Percentiles rank a stretch among this genome's conserved stretches.
These are phyloP conservation scores for Acanthamoeba rhysodes DNA, from an alignment of 208 protist genomes.

Conservation along the genomic window DNA sequence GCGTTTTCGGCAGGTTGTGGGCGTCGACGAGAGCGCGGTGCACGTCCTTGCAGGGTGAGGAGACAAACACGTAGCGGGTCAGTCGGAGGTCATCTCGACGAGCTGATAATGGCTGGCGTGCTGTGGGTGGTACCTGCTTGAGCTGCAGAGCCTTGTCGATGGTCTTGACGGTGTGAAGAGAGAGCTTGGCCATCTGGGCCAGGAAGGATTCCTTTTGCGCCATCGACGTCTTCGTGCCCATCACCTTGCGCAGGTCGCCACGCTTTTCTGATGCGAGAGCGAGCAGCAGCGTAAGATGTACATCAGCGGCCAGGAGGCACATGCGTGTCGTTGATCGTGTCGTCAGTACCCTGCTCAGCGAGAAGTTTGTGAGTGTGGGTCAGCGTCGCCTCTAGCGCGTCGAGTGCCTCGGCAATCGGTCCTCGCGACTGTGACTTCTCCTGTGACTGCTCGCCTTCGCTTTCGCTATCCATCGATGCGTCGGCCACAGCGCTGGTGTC, in stretches of 20 bases:
- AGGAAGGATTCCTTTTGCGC: constrained; percentile 45
- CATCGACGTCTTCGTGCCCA: constrained; percentile 18
- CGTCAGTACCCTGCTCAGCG: neutral
- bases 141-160: constrained; percentile 51
- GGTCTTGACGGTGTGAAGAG: constrained; percentile 39
- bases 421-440: neutral
- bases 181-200: constrained; percentile 64
- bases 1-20: neutral
- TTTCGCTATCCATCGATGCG: neutral
- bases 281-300: neutral
- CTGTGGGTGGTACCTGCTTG: constrained; percentile 15
- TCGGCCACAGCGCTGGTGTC: neutral
- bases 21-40: neutral
- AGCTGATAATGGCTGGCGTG: too few relatives aligned
- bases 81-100: neutral
- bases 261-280: neutral
- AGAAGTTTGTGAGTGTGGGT: neutral
- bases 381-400: constrained; percentile 16
- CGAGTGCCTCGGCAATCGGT: neutral
- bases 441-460: neutral
- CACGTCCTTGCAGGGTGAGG: neutral
- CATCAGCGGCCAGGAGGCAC: neutral
- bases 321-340: neutral
- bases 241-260: neutral
- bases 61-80: neutral